Evolutionary conservation across 2,329 filamentous ascomycete species (phyloP), one percentile per base, ranked within the genome.

Genomic region (Geosmithia putterillii): DNA sequence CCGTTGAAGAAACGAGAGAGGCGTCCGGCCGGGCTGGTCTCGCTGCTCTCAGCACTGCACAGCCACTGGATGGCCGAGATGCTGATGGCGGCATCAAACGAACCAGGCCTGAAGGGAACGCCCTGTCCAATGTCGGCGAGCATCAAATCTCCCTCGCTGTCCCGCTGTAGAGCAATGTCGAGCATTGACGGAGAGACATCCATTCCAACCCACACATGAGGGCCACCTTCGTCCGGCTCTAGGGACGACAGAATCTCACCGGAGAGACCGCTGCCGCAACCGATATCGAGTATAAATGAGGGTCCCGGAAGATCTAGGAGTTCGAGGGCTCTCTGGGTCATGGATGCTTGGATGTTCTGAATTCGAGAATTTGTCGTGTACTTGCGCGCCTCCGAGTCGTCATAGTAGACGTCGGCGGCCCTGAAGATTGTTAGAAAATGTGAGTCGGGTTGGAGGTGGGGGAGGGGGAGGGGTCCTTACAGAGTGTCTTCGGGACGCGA

Each of bases 31-130:
- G 88, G 84, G 1, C 76, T 85, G 0, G 92, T 89, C 41, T 94
- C 87, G 57, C 79, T 86, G 46, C 76, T 85, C 61, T 96, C 92
- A 36, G 90, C 92, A 61, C 95, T 96, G 63, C 92, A 98, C 23
- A 98, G 72, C 92, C 92, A 98, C 63, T 98, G 92, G n/a, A 98
- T 84, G 1, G 92, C 92, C 52, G 80, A 87, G 58, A 98, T 96
- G 56, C 81, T 88, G 53, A 98, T 88, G 19, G 92, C 92, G 0
- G 90, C 92, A 59, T 98, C 92, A 57, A 98, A 98, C 0, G 82
- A 79, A 25, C 92, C 92, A 0, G 92, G 78, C 15, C 92, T 81
- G 60, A 98, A 98, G 0, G 92, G 92, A 0, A 98, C 79, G 2
- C 92, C 92, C 57, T 98, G 92, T 0, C 92, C 92, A 42, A 95